Percentiles rank a stretch among this genome's conserved stretches.
phyloP scores from a whole-genome alignment of 23 red algal genomes.

The Gracilaria domingensis region DNA sequence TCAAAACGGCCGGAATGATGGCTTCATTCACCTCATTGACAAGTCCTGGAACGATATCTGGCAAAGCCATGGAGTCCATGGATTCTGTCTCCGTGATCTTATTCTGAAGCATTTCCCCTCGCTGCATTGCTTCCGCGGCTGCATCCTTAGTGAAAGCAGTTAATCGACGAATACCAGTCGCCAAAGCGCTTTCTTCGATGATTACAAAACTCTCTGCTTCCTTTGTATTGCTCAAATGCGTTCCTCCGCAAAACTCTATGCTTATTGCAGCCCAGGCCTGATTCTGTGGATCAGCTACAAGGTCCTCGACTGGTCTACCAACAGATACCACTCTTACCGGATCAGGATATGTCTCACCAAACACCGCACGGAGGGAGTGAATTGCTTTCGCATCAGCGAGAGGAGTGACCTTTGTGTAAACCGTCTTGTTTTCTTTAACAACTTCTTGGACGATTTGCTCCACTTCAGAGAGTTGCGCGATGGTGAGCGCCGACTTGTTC shows the following conservation, averaged over 20 bases:
- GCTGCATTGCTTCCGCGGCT: conserved; percentile 58
- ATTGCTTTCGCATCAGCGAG: conserved; percentile 77
- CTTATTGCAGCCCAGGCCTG: conserved; percentile 74
- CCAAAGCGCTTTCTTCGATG: conserved; percentile 79
- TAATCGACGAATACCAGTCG: conserved; percentile 94
- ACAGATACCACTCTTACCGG: conserved; percentile 95
- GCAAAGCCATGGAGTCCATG: conserved; percentile 32
- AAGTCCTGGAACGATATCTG: conserved; percentile 56
- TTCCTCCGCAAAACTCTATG: conserved; percentile 97
- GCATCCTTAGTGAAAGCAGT: conserved; percentile 82
- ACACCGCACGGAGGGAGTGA: conserved; percentile 90
- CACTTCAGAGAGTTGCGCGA: conserved; percentile 64
- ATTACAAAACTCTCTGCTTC: conserved; percentile 86
- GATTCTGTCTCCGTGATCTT: conserved; percentile 44
- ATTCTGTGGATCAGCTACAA: conserved; percentile 85
- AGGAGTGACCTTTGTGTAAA: conserved; percentile 79
- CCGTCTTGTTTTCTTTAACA: conserved; percentile 68
- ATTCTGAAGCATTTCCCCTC: conserved; percentile 48
- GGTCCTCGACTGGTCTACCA: conserved; percentile 79
- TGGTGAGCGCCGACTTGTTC: conserved; percentile 71
- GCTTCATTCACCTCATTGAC: conserved; percentile 65
- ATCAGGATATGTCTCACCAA: conserved; percentile 98
- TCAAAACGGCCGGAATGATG: conserved; percentile 43
- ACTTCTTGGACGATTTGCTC: conserved; percentile 62
- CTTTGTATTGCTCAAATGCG: conserved; percentile 90